Conservation (phyloP, 2,329 filamentous ascomycete species). For the Herpotrichia juniperi region DNA sequence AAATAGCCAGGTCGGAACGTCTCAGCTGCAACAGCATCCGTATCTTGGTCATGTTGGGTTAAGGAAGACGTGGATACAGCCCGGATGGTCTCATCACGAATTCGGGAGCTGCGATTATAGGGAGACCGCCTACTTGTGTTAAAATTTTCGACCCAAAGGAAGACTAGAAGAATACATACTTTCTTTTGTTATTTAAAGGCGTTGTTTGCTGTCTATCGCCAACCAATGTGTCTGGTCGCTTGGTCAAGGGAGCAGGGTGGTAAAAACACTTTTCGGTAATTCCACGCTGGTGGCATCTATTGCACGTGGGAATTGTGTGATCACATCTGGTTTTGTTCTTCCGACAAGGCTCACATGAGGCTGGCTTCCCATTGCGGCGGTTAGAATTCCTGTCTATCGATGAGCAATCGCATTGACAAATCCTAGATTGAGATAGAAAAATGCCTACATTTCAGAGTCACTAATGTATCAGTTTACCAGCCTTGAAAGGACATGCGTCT, state of each 20-base stretch:
- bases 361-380: slow-evolving; percentile 40
- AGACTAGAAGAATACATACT: slow-evolving; percentile 16
- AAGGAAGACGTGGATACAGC: slow-evolving; percentile 1
- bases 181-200: slow-evolving; percentile 29
- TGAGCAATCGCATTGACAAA: background rate
- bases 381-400: slow-evolving; percentile 21
- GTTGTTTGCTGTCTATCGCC: slow-evolving; percentile 11
- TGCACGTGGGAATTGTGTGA: slow-evolving; percentile 37
- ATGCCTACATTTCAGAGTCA: too few relatives aligned
- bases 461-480: too few relatives aligned
- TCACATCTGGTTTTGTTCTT: slow-evolving; percentile 43
- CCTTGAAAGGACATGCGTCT: too few relatives aligned
- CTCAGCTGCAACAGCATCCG: slow-evolving; percentile 40
- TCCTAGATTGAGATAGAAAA: too few relatives aligned
- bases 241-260: slow-evolving; percentile 44
- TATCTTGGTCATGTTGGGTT: slow-evolving; percentile 17
- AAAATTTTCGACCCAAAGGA: background rate
- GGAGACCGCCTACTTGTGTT: background rate
- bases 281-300: slow-evolving; percentile 39
- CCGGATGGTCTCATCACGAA: background rate
- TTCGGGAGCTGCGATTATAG: background rate
- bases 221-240: slow-evolving; percentile 20
- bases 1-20: slow-evolving; percentile 40
- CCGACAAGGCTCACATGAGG: slow-evolving; percentile 40
- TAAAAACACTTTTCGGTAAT: slow-evolving; percentile 42